Evolutionary conservation across 2,329 filamentous ascomycete species (phyloP), one percentile per base, ranked within the genome.

Genomic region (Epichloe coenophiala): DNA sequence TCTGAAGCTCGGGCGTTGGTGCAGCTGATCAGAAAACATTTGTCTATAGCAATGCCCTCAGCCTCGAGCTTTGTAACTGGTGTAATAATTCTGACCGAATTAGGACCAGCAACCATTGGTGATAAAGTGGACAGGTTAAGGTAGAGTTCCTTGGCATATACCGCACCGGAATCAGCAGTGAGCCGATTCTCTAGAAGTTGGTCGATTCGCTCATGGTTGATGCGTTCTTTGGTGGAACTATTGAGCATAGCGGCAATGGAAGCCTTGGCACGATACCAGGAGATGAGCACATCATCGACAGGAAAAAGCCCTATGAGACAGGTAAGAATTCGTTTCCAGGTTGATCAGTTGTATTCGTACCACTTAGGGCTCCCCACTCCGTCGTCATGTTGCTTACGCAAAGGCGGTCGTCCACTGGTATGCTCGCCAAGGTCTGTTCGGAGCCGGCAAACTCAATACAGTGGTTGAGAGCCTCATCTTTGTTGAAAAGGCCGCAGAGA

Each of bases 401-500:
- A 88, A 86, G 0, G 87, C 89, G 73, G 56, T 84, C 75, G 57
- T 93, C 86, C 0, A 95, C 70, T 0, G 81, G 72, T 1, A 95
- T 72, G 59, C 77, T 88, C 42, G 69, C 62, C 73, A 93, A 77
- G 0, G 89, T 95, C 62, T 89, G 75, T 55, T 88, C 81, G 0
- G 83, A 81, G 12, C 90, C 91, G 0, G 80, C 81, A 60, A 96
- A 95, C 62, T 97, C 91, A 53, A 97, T 83, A 5, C 81, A 81
- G 62, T 95, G 88, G 68, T 97, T 97, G 13, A 96, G 74, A 0
- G 96, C 91, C 40, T 96, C 88, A 43, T 95, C 88, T 58, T 88
- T 84, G 49, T 85, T 80, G 71, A 97, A 94, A 0, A 95, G 69
- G 1, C 86, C 87, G 58, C 88, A 94, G 1, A 97, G 75, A 0